Evolutionary conservation across 1,284 basidiomycete genomes (phyloP).

Genomic region (Boletellus deceptivus): DNA sequence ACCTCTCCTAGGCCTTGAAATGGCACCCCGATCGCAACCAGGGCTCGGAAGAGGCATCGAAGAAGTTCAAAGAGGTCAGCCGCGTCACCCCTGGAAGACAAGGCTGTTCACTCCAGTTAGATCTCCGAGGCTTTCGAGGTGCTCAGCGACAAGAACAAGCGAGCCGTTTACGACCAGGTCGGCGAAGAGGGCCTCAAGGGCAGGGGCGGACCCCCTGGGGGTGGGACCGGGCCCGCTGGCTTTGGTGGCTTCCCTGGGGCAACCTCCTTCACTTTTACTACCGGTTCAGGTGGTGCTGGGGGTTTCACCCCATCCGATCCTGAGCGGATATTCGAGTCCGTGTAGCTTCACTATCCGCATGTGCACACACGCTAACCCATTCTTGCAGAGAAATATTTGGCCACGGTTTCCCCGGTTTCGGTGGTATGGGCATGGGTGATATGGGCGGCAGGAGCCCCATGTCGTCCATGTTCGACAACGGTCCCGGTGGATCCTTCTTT

Average conservation of each 20-base stretch:
- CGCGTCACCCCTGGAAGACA: neutral
- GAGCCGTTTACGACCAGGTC: constrained; percentile 90
- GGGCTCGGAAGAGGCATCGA: constrained; percentile 79
- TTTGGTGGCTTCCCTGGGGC: constrained; percentile 52
- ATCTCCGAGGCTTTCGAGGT: constrained; percentile 98
- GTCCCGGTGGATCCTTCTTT: constrained; percentile 43
- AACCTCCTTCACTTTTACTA: constrained; percentile 61
- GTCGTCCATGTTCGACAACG: constrained; percentile 45
- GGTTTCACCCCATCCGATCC: constrained; percentile 82
- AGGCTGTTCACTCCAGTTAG: constrained; percentile 36
- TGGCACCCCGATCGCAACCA: constrained; percentile 92
- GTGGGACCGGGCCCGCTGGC: constrained; percentile 51
- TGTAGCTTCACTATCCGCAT: constrained; percentile 14
- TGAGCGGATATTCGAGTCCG: constrained; percentile 88
- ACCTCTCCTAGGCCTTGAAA: constrained; percentile 66
- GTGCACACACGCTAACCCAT: constrained; percentile 18
- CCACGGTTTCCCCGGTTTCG: constrained; percentile 34
- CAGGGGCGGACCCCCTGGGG: constrained; percentile 51
- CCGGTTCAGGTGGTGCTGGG: constrained; percentile 45
- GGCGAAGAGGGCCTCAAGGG: constrained; percentile 95
- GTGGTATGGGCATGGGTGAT: neutral
- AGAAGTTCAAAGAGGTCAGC: constrained; percentile 90
- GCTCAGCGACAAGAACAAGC: constrained; percentile 90
- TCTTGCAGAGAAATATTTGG: constrained; percentile 65
- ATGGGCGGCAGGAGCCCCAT: constrained; percentile 36